Percentiles rank a stretch among this genome's conserved stretches.
Evolutionary conservation across 2,329 filamentous ascomycete species (phyloP).

Genomic region (Trichoderma asperellum): DNA sequence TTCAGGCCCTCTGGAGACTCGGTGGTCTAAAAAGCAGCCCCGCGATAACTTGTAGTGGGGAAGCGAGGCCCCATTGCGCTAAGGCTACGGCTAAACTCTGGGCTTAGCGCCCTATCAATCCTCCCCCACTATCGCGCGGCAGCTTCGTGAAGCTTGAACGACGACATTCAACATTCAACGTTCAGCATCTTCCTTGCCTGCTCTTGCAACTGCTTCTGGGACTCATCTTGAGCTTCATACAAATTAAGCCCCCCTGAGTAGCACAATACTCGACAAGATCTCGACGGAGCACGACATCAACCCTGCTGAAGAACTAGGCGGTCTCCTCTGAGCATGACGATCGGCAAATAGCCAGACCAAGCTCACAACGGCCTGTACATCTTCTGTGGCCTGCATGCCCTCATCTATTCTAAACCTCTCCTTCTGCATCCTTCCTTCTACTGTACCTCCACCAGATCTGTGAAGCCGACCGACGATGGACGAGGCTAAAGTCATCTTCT

Average conservation of each 20-base stretch:
- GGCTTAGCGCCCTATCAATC: background rate
- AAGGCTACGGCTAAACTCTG: slow-evolving; percentile 12
- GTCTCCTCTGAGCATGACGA: slow-evolving; percentile 21
- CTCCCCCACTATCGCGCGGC: slow-evolving; percentile 22
- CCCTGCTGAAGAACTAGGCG: background rate
- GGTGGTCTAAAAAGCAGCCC: background rate
- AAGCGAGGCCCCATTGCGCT: background rate
- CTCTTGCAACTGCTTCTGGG: background rate
- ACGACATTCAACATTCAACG: background rate
- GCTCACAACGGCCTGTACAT: background rate
- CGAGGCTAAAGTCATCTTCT: slow-evolving; percentile 39
- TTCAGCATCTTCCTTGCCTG: background rate
- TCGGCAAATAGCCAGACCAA: slow-evolving; percentile 9
- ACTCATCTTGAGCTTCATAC: background rate
- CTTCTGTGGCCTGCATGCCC: background rate
- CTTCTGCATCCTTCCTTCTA: background rate
- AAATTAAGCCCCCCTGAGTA: no score
- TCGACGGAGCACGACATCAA: background rate
- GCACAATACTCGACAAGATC: background rate
- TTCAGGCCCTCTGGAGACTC: background rate
- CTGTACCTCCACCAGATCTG: background rate
- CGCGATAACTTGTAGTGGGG: background rate
- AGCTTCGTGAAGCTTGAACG: slow-evolving; percentile 5
- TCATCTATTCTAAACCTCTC: background rate
- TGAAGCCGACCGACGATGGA: slow-evolving; percentile 39